These are phyloP conservation scores for Paramecium biaurelia DNA, from an alignment of 73 alveolate species.

Conservation along the genomic window DNA sequence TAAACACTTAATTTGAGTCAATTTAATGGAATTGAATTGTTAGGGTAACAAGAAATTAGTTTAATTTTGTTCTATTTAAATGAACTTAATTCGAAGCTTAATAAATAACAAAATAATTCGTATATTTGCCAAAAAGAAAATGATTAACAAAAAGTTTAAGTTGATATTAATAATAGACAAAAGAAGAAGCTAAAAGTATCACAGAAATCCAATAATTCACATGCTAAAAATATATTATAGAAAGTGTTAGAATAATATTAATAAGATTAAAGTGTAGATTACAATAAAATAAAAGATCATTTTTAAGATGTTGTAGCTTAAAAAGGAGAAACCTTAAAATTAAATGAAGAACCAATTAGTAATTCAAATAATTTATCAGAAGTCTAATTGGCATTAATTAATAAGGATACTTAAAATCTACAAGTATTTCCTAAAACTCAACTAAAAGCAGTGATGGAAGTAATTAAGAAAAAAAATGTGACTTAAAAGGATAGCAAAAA, in stretches of 20 bases:
- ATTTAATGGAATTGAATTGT: background rate
- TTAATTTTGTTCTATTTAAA: background rate
- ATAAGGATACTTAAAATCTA: background rate
- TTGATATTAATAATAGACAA: background rate
- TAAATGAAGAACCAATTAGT: background rate
- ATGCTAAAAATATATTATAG: background rate
- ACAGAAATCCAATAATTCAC: background rate
- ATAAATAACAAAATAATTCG: too few species aligned
- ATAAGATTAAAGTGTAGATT: background rate
- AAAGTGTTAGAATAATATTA: background rate
- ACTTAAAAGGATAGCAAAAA: background rate
- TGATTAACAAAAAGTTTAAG: background rate
- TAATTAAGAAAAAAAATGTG: background rate
- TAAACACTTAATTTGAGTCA: background rate
- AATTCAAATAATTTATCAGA: background rate
- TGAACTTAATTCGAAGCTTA: background rate
- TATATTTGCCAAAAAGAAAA: background rate
- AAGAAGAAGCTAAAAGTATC: background rate
- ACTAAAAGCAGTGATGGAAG: background rate
- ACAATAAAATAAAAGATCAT: background rate
- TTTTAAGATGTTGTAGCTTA: background rate
- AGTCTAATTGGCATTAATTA: background rate
- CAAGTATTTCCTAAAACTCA: background rate
- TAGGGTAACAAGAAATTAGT: background rate
- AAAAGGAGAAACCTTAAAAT: constrained; percentile 1